Percentiles rank a stretch among this genome's conserved stretches.
Evolutionary conservation across 2,329 filamentous ascomycete species (phyloP).

Genomic region (Trichoderma koningiopsis): DNA sequence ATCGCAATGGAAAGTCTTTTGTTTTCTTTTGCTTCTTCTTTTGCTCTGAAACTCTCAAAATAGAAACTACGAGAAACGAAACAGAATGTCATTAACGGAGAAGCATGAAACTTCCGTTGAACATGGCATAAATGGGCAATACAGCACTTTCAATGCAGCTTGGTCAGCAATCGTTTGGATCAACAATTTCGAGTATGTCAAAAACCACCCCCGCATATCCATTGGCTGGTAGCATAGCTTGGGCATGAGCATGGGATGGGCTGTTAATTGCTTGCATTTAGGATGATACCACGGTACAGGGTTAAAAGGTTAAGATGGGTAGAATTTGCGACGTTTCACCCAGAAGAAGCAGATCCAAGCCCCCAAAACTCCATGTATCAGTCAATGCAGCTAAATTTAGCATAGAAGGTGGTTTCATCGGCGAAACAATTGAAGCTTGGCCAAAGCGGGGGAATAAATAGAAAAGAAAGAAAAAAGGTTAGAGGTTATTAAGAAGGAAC

Average conservation of each 20-base stretch:
- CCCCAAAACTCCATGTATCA: background rate
- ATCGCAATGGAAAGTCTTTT: background rate
- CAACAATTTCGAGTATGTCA: background rate
- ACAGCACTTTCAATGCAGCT: background rate
- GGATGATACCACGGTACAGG: background rate
- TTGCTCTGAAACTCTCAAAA: background rate
- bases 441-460: background rate
- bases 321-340: slow-evolving; percentile 12
- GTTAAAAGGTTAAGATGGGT: background rate
- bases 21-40: background rate
- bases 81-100: background rate
- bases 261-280: background rate
- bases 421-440: slow-evolving; percentile 1
- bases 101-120: background rate
- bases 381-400: background rate
- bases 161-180: background rate
- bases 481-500: background rate
- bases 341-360: background rate
- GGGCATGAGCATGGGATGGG: no score
- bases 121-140: background rate
- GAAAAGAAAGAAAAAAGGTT: no score
- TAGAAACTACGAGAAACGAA: background rate
- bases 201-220: background rate
- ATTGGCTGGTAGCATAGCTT: background rate
- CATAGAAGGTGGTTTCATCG: background rate